A percentile compares a stretch with the other conserved stretches of the same genome.
These are phyloP conservation scores for Cymbopogon flexuosus DNA, from an alignment of 202 grass and related monocot genomes.

Conservation along the genomic window DNA sequence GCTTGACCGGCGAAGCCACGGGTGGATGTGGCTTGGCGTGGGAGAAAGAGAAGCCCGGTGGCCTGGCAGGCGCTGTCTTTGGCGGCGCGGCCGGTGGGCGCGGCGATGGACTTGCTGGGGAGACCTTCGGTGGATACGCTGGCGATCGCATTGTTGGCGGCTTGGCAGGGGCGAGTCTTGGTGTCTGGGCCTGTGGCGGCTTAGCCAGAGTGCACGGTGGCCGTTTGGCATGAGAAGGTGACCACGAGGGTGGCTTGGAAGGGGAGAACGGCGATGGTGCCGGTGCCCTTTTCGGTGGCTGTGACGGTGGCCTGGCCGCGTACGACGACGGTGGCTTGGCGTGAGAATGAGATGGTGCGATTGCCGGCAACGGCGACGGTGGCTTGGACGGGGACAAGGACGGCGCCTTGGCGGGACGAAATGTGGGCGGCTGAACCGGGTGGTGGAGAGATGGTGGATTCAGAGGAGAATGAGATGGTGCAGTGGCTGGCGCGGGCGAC, in stretches of 20 bases:
- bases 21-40: not conserved
- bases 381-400: not conserved
- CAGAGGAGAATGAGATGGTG: not conserved
- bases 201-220: not conserved
- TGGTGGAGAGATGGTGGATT: not conserved
- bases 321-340: not conserved
- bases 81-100: not conserved
- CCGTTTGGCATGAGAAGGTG: not conserved
- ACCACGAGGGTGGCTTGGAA: conserved; percentile 5
- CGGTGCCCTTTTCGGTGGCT: not conserved
- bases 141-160: not conserved
- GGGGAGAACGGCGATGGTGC: not conserved
- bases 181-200: conserved; percentile 6
- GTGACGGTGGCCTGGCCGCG: not conserved
- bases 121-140: not conserved
- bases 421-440: not conserved
- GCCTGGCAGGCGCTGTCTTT: not conserved
- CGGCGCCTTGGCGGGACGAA: not conserved
- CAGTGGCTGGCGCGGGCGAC: not conserved
- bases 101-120: not conserved
- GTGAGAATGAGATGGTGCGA: not conserved
- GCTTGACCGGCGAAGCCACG: not conserved
- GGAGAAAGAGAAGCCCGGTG: not conserved
- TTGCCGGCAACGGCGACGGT: not conserved
- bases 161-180: not conserved